Conservation (phyloP, 2,329 filamentous ascomycete genomes). For the Aureobasidium sp. region DNA sequence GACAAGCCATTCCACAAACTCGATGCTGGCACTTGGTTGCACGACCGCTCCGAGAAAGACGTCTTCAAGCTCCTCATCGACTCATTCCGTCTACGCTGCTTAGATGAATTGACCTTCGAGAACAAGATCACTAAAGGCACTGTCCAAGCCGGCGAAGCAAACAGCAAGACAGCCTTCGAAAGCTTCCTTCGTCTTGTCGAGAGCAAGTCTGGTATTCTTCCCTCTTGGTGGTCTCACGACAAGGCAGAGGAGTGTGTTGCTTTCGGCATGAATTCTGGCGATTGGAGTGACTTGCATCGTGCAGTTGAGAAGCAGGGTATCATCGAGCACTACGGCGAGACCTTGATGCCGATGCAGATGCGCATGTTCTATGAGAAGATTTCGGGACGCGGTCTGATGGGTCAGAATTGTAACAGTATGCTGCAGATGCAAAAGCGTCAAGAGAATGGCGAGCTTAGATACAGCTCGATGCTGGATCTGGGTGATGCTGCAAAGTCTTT, state of each 20-base stretch:
- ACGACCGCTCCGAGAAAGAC: conserved; percentile 19
- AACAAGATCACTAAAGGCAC: background rate
- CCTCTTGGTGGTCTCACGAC: background rate
- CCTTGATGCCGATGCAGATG: too few relatives aligned
- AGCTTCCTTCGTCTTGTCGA: background rate
- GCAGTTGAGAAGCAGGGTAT: too few relatives aligned
- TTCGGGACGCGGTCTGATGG: too few relatives aligned
- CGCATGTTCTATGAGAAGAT: too few relatives aligned
- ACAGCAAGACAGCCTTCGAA: background rate
- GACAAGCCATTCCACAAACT: conserved; percentile 14
- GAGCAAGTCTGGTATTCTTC: background rate
- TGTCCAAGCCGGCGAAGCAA: background rate
- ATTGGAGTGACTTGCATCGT: too few relatives aligned
- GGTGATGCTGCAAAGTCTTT: too few relatives aligned
- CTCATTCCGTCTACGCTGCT: conserved; percentile 19
- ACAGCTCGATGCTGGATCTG: too few relatives aligned
- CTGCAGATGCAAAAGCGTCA: too few relatives aligned
- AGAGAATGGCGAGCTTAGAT: too few relatives aligned
- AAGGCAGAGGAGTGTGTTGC: background rate
- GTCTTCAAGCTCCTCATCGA: conserved; percentile 23
- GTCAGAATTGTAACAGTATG: too few relatives aligned
- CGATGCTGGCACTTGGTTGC: conserved; percentile 18
- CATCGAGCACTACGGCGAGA: too few relatives aligned
- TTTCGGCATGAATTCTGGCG: background rate
- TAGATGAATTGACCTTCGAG: conserved; percentile 13